Evolutionary conservation across 805 yeast species (phyloP), one percentile per base, ranked within the genome.

Genomic region (Aciculoconidium aculeatum): DNA sequence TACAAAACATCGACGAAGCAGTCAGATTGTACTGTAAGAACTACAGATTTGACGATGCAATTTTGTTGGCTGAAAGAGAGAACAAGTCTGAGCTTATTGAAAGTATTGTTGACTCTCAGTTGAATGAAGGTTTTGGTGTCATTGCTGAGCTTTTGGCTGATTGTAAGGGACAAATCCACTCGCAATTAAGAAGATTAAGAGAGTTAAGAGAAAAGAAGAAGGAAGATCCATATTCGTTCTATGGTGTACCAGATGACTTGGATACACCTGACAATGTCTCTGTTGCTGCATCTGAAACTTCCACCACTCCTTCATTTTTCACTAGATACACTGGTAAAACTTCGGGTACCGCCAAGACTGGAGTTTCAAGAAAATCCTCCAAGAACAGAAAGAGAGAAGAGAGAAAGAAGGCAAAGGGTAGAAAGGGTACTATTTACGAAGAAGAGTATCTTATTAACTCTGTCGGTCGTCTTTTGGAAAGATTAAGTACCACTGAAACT

Each of bases 251-350:
- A 25, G 71, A 65, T 22, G 78, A 65, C 16, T 39, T 58, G 32
- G 94, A 85, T 46, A 75, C 84, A 9, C 88, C 95, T 1, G 99
- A 92, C 54, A 84, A 88, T 51, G 92, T 92, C 7, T 88, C 97
- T 0, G 72, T 92, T 40, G 97, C 96, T 0, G 92, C 95, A 1
- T 82, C 95, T 0, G 96, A 87, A 53, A 78, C 95, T 0, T 85
- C 96, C 0, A 84, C 95, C 0, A 81, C 84, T 16, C 94, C 90
- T 21, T 87, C 97, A 0, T 85, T 88, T 54, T 84, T 86, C 61
- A 92, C 99, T 1, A 72, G 95, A 51, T 92, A 92, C 55, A 92
- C 98, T 0, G 98, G 97, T 40, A 88, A 90, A 57, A 88, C 97
- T 1, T 69, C 81, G 1, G 95, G 95, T 14, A 92, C 98, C 3